Evolutionary conservation across 2,329 filamentous ascomycete species (phyloP).

Genomic region (Verticillium nubilum): DNA sequence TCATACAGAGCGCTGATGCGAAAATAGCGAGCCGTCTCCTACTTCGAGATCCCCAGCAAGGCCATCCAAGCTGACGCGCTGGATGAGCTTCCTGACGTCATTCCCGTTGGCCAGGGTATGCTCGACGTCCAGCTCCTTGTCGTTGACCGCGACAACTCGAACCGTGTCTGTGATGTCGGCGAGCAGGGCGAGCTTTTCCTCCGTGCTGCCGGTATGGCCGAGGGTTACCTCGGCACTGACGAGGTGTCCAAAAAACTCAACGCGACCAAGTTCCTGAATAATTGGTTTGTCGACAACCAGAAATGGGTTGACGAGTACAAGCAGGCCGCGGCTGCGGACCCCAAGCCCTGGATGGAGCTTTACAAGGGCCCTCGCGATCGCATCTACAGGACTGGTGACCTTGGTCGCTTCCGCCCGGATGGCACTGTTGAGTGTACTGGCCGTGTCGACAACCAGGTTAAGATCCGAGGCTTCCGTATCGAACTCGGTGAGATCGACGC

Average conservation of each 20-base stretch:
- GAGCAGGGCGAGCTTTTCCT: conserved; percentile 83
- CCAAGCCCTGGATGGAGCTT: conserved; percentile 69
- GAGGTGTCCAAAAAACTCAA: conserved; percentile 57
- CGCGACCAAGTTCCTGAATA: conserved; percentile 70
- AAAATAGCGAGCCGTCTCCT: conserved; percentile 54
- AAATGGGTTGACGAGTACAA: conserved; percentile 64
- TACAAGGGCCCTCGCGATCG: conserved; percentile 81
- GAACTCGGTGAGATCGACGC: conserved; percentile 91
- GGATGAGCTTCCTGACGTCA: conserved; percentile 53
- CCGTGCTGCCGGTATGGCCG: conserved; percentile 74
- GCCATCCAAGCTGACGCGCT: conserved; percentile 51
- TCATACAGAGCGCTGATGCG: conserved; percentile 62
- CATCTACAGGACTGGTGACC: conserved; percentile 81
- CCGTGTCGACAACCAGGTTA: conserved; percentile 83
- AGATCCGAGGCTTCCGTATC: conserved; percentile 92
- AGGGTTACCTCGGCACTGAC: conserved; percentile 64
- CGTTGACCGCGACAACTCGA: conserved; percentile 62
- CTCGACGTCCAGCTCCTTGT: conserved; percentile 82
- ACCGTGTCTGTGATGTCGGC: conserved; percentile 68
- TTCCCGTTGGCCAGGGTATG: conserved; percentile 83
- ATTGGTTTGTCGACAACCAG: conserved; percentile 78
- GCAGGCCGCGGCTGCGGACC: conserved; percentile 19
- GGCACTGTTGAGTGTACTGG: conserved; percentile 76
- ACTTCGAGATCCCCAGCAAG: conserved; percentile 68
- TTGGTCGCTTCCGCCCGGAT: conserved; percentile 67